Base-by-base conservation (phyloP, 192 early-diverging fungal species). In the Backusella sp. region DNA sequence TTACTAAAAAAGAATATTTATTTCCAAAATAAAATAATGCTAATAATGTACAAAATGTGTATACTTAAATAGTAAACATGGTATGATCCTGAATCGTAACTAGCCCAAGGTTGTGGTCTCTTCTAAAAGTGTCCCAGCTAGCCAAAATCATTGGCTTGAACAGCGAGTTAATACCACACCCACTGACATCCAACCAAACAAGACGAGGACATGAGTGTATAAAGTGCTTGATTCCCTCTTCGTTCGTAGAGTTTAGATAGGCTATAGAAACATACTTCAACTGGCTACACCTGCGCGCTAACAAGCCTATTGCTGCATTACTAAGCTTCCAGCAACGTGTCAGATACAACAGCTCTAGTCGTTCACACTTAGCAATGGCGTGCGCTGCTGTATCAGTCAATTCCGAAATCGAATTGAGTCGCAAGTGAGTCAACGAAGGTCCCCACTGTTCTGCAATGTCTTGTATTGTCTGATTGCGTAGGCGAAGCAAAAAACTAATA, bases 201-300 rank as follows among this genome's bases (percentile, higher is more conserved):
- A 77, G 34, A 21, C 46, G 21, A 4, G n/a, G 28, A n/a, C 49
- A 53, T 3, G 28, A n/a, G 35, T 44, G 34, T 11, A 67, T 34
- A 19, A 77, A 36, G n/a, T 49, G 42, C 11, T n/a, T 32, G 4
- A 68, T 36, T n/a, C 70, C 71, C 1, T 11, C n/a, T 53, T 72
- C 76, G 56, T 73, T 14, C 0, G 34, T 62, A 53, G 28, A 62
- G 19, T 19, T 77, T 15, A 77, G 35, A 53, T 73, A 73, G 0
- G 76, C 76, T 15, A 53, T 15, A 15, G 76, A 77, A 0, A 77
- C 11, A 30, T 77, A 77, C 5, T 7, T 49, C 28, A 77, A 67
- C 12, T 37, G 15, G 2, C 19, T 36, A 73, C 59, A 66, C 1
- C 23, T 12, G 15, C 21, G 15, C 15, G 28, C 32, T 3, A 77